Evolutionary conservation across 768 basidiomycete genomes (phyloP).

Genomic region (Rhizopogon vulgaris): DNA sequence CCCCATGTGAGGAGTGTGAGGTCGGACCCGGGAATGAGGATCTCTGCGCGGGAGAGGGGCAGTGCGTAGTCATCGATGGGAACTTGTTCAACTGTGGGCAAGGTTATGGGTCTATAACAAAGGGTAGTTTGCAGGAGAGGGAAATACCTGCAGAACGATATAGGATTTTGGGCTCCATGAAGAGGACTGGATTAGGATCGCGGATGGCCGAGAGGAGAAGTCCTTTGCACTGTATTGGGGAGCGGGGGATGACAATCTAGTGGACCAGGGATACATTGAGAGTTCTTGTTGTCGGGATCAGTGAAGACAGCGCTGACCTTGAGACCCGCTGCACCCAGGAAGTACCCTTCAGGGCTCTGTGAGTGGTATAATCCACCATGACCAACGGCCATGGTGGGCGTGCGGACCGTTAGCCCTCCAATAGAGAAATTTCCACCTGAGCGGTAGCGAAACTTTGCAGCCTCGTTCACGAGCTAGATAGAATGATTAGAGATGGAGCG

Average conservation of each 20-base stretch:
- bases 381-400: constrained; percentile 87
- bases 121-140: background rate
- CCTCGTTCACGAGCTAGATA: constrained; percentile 86
- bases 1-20: constrained; percentile 91
- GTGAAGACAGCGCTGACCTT: constrained; percentile 45
- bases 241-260: constrained; percentile 83
- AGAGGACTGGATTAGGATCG: constrained; percentile 90
- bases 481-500: background rate
- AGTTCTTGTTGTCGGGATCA: background rate
- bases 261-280: background rate
- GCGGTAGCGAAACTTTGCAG: constrained; percentile 87
- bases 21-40: constrained; percentile 67
- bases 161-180: constrained; percentile 93
- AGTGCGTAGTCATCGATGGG: constrained; percentile 82
- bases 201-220: constrained; percentile 80
- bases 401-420: constrained; percentile 77
- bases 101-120: constrained; percentile 1
- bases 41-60: constrained; percentile 80
- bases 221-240: constrained; percentile 94
- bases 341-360: constrained; percentile 93
- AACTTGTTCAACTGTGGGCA: constrained; percentile 74
- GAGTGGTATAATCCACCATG: constrained; percentile 94
- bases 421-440: constrained; percentile 80
- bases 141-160: constrained; percentile 77
- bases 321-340: constrained; percentile 83